phyloP scores from a whole-genome alignment of 257 asterid genomes.

The Voacanga thouarsii region DNA sequence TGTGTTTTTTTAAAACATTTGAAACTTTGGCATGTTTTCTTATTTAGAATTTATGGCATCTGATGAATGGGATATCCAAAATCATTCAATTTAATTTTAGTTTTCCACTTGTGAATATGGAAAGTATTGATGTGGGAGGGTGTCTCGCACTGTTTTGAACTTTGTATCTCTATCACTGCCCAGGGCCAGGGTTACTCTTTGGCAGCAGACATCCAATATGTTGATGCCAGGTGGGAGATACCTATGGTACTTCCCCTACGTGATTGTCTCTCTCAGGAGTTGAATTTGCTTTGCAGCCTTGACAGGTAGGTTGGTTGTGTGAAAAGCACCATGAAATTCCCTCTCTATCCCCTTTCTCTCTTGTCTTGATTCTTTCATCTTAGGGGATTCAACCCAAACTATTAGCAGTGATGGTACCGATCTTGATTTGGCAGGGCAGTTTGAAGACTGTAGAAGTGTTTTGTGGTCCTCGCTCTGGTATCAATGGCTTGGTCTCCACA shows the following conservation, averaged over 20 bases:
- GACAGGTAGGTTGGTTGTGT: conserved; percentile 77
- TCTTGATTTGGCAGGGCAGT: conserved; percentile 47
- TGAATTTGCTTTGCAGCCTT: conserved; percentile 67
- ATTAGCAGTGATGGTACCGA: conserved; percentile 28
- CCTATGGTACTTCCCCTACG: conserved; percentile 89
- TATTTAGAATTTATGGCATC: background rate
- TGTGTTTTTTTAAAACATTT: background rate
- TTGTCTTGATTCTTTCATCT: background rate
- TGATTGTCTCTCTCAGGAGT: conserved; percentile 79
- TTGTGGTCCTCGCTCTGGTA: conserved; percentile 53
- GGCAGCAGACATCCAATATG: conserved; percentile 89
- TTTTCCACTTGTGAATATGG: background rate
- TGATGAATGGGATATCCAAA: background rate
- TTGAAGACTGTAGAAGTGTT: conserved; percentile 61
- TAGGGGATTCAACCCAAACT: conserved; percentile 10
- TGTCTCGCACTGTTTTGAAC: background rate
- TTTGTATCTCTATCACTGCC: conserved; percentile 6
- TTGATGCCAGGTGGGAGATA: conserved; percentile 82
- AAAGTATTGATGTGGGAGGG: background rate
- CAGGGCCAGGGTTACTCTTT: conserved; percentile 94
- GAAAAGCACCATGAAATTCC: background rate
- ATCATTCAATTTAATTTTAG: background rate
- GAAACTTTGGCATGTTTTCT: background rate
- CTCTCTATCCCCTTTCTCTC: background rate
- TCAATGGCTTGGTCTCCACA: conserved; percentile 74